Conservation (phyloP, 2,329 filamentous ascomycete species). For the Fusarium sp. region DNA sequence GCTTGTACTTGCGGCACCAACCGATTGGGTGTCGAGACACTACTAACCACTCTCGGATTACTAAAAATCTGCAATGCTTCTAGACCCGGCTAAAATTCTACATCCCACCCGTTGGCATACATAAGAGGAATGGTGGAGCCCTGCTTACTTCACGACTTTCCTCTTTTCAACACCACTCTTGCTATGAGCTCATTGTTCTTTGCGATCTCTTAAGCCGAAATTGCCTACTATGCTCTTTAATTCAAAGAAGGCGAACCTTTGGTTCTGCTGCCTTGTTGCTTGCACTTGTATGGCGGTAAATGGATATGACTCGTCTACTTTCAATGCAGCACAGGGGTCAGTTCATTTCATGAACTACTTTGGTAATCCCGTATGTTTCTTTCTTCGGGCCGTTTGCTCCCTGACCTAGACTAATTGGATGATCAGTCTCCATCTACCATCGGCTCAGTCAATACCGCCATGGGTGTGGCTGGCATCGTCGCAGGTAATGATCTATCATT, state of each 20-base stretch:
- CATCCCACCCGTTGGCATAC: neutral
- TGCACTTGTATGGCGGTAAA: conserved; percentile 13
- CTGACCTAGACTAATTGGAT: neutral
- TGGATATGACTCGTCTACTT: conserved; percentile 12
- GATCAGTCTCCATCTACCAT: conserved; percentile 7
- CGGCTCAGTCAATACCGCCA: conserved; percentile 7
- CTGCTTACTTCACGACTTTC: neutral
- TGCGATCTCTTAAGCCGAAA: accelerated
- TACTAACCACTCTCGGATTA: neutral
- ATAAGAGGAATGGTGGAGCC: neutral
- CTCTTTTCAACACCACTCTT: neutral
- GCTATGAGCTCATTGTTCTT: neutral
- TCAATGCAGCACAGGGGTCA: conserved; percentile 9
- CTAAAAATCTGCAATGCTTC: neutral
- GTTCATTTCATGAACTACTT: conserved; percentile 22
- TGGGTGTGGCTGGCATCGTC: neutral
- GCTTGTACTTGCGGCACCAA: neutral
- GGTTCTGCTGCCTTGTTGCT: conserved; percentile 11
- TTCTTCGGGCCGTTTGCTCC: neutral
- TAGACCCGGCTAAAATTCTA: conserved; percentile 2
- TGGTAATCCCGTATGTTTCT: conserved; percentile 1
- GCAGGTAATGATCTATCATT: neutral
- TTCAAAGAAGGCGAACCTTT: conserved; percentile 13
- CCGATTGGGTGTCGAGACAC: neutral
- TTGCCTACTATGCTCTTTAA: neutral